These are phyloP conservation scores for Wallacemonas sp. DNA, from an alignment of 208 protist genomes.

Conservation along the genomic window DNA sequence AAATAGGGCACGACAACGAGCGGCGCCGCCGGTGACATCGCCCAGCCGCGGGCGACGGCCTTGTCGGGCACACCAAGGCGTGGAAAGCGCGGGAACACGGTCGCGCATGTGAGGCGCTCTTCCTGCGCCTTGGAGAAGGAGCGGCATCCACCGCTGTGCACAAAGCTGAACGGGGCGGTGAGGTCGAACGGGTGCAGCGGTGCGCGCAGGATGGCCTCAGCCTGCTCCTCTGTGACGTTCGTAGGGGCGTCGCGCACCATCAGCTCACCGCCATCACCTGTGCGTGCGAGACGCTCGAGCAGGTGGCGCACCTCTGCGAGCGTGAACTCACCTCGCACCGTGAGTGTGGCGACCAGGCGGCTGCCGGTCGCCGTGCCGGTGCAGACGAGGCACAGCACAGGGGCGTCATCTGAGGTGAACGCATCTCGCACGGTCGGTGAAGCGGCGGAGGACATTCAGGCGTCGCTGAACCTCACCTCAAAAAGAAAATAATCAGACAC, in stretches of 20 bases:
- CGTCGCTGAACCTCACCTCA: constrained; percentile 5
- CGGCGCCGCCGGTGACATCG: constrained; percentile 26
- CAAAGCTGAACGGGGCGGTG: constrained; percentile 67
- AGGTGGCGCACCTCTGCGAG: constrained; percentile 55
- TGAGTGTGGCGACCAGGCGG: constrained; percentile 62
- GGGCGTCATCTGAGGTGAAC: constrained; percentile 24
- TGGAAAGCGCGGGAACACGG: constrained; percentile 59
- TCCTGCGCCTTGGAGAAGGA: constrained; percentile 24
- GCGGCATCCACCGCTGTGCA: constrained; percentile 41
- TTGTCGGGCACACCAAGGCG: constrained; percentile 31
- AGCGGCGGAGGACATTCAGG: not conserved
- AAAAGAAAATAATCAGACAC: not conserved
- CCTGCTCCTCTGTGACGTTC: constrained; percentile 42
- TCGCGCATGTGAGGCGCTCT: constrained; percentile 20
- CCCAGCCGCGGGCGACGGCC: constrained; percentile 13
- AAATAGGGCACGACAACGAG: constrained; percentile 22
- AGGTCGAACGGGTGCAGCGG: constrained; percentile 82
- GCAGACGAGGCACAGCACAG: constrained; percentile 71
- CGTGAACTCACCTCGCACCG: constrained; percentile 38
- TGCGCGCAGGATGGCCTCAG: constrained; percentile 27
- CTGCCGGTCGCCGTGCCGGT: constrained; percentile 57
- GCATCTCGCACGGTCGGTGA: constrained; percentile 6
- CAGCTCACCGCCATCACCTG: constrained; percentile 26
- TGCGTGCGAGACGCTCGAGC: constrained; percentile 35
- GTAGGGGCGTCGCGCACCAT: constrained; percentile 32